phyloP scores from a whole-genome alignment of 2,329 filamentous ascomycete genomes.

The Nemania abortiva region DNA sequence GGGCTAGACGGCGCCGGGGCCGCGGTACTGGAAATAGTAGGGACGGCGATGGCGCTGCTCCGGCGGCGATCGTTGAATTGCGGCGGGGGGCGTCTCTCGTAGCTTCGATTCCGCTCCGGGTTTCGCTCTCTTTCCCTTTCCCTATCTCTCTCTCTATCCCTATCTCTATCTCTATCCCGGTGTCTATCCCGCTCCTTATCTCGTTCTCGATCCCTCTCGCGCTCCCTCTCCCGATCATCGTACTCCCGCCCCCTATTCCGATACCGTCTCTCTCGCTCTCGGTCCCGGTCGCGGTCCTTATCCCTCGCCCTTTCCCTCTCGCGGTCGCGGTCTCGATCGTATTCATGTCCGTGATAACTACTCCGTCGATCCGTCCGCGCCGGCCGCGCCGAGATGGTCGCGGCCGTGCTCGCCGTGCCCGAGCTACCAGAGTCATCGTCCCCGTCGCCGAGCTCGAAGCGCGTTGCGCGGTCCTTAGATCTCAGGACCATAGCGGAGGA shows the following conservation, averaged over 20 bases:
- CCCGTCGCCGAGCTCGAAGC: constrained; percentile 31
- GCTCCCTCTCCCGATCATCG: constrained; percentile 6
- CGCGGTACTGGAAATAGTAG: neutral
- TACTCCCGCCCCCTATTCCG: constrained; percentile 13
- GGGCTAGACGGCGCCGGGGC: neutral
- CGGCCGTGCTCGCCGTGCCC: constrained; percentile 23
- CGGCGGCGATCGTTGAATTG: constrained; percentile 27
- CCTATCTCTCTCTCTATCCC: constrained; percentile 5
- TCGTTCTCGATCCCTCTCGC: constrained; percentile 15
- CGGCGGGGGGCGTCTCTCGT: constrained; percentile 29
- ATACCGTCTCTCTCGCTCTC: constrained; percentile 21
- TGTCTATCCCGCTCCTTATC: constrained; percentile 11
- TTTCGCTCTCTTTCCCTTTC: constrained; percentile 16
- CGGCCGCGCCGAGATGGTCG: constrained; percentile 20
- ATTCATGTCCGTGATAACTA: constrained; percentile 28
- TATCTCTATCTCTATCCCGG: constrained; percentile 7
- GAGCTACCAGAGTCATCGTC: constrained; percentile 30
- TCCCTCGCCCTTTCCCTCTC: constrained; percentile 10
- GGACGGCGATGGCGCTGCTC: constrained; percentile 1
- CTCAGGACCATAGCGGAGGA: constrained; percentile 11
- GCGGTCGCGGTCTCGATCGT: constrained; percentile 11
- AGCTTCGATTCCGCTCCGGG: constrained; percentile 6
- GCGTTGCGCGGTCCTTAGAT: constrained; percentile 12
- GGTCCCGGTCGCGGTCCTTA: constrained; percentile 6
- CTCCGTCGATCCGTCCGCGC: constrained; percentile 25